Percentiles rank a stretch among this genome's conserved stretches.
phyloP scores from a whole-genome alignment of 352 stramenopile genomes.

The Hyaloperonospora brassicae region DNA sequence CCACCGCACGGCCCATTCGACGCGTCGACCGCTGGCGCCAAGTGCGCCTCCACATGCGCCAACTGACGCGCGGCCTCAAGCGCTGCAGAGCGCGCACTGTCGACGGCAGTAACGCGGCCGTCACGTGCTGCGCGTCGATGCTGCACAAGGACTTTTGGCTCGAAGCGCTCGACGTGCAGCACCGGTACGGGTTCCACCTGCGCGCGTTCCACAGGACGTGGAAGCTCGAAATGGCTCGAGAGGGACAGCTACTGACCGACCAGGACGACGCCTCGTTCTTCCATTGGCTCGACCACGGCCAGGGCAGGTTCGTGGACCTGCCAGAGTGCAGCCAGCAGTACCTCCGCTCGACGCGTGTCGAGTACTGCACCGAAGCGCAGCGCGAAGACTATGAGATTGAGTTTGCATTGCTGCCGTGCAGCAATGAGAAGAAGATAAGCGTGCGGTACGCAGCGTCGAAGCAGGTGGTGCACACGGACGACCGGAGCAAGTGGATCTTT shows the following conservation, averaged over 20 bases:
- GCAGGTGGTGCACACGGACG: constrained; percentile 43
- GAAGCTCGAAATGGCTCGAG: constrained; percentile 36
- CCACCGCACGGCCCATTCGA: no score
- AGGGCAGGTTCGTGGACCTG: constrained; percentile 34
- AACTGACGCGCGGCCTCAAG: constrained; percentile 29
- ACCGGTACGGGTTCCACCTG: constrained; percentile 67
- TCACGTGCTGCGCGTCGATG: constrained; percentile 25
- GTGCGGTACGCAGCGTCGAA: constrained; percentile 34
- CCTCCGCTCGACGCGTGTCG: constrained; percentile 37
- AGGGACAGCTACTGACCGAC: not conserved
- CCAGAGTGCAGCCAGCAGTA: constrained; percentile 45
- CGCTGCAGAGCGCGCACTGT: constrained; percentile 7
- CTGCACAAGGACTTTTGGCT: constrained; percentile 73
- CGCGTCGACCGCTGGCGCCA: constrained; percentile 21
- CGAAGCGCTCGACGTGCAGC: constrained; percentile 57
- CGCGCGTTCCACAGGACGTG: constrained; percentile 58
- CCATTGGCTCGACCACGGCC: constrained; percentile 59
- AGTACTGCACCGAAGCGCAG: constrained; percentile 43
- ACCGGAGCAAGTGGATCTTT: constrained; percentile 72
- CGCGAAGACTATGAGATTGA: constrained; percentile 38
- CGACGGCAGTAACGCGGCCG: not conserved
- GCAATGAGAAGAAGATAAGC: not conserved
- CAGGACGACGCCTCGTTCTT: constrained; percentile 45
- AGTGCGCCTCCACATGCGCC: constrained; percentile 24
- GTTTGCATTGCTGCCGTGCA: constrained; percentile 16